Evolutionary conservation across 2,329 filamentous ascomycete genomes (phyloP), one percentile per base, ranked within the genome.

Genomic region (Colletotrichum sp.): DNA sequence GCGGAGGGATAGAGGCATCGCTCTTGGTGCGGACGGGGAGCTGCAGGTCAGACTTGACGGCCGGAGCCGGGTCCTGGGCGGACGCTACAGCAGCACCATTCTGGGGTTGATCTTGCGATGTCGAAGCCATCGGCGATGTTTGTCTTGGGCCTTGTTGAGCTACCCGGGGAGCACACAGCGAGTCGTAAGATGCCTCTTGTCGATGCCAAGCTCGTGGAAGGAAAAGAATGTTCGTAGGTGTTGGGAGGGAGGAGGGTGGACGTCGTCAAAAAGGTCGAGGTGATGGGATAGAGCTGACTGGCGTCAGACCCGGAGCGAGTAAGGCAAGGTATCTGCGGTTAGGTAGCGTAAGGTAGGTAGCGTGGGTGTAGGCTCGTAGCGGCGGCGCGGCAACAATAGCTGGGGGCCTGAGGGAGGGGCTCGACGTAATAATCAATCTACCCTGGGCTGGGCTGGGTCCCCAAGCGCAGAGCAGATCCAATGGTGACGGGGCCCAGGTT

Each of bases 1-100:
- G 82, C 65, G 87, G 84, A 72, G 85, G 82, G n/a, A 81, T 78
- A 44, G 78, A 78, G 71, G 79, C 81, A 76, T 78, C 79, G 78
- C 79, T 82, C 72, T 78, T 80, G 44, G 79, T 75, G 69, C 81
- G 83, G 76, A 77, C 49, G 44, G 80, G 79, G 69, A 79, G 71
- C 36, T 78, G 69, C 44, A 69, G 68, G 63, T 69, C 70, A 39
- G 52, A 62, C 30, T 64, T 73, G 57, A 57, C 34, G 32, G 49
- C 69, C 70, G 63, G 69, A 16, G 55, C 72, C 30, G 66, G 44
- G 64, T 67, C 65, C 24, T 71, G 34, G 28, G 49, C 63, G 52
- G 57, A 57, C 32, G 68, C 68, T 66, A 76, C 75, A 66, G 77
- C 79, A 71, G 64, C 57, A 60, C 77, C 79, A 76, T 78, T 74